Base-by-base conservation (phyloP, 768 basidiomycete species). In the Gloeophyllum trabeum region DNA sequence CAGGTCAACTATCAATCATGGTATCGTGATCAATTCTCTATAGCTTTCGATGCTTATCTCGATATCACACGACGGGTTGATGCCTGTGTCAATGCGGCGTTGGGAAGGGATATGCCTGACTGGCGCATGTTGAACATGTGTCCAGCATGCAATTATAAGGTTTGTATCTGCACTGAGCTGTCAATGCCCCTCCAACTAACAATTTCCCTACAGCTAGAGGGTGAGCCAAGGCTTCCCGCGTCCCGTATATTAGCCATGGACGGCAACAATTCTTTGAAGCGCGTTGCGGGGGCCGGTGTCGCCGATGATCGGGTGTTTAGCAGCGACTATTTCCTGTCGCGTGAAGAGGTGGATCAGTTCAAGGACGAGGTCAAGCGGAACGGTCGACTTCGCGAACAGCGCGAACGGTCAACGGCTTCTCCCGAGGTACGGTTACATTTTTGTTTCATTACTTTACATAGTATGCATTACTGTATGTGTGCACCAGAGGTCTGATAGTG, bases 81-180 rank as follows among this genome's bases (percentile, higher is more conserved):
- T 4, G 14, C 16, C 1, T 37, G 45, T 1, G 47, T 54, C 21
- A 24, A 43, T 6, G 14, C 34, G 3, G 46, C 37, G 1, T 48
- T 63, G 4, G 41, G 41, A 1, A 45, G 47, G 2, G 48, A 53
- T 13, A n/a, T 24, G 0, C 45, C 48, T 2, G 39, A 55, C 18
- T 57, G 57, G 57, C 47, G 55, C 1, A 44, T 60, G 13, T 43
- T 36, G 22, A 43, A 60, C 35, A 43, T 47, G 2, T 61, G 60
- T 28, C 53, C 57, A 2, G 43, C 50, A 0, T 61, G 60, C 42
- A 43, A 43, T 5, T 59, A 60, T 40, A 43, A 43, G 19, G n/a
- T n/a, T n/a, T n/a, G n/a, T n/a, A n/a, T n/a, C n/a, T n/a, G n/a
- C n/a, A n/a, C n/a, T n/a, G n/a, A n/a, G n/a, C n/a, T n/a, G n/a